Base-by-base conservation (phyloP, 1,284 basidiomycete genomes). In the Cystobasidiaceae sp. region DNA sequence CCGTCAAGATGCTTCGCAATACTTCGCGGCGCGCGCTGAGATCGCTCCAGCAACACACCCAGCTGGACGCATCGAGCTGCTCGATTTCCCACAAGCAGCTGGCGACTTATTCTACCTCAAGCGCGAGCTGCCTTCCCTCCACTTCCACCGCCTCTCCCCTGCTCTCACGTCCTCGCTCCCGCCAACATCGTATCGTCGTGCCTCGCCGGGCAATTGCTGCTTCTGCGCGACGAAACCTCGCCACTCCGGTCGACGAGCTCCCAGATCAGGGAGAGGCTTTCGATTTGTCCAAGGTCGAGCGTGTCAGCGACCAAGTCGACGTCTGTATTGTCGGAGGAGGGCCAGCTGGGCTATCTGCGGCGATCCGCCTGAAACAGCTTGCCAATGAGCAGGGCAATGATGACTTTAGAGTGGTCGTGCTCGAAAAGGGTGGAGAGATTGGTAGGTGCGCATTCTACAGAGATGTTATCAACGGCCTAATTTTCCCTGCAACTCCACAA, bases 301-400 rank as follows among this genome's bases (percentile, higher is more conserved):
- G 75, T 15, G 76, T 74, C n/a, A 70, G 73, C 32, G 75, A 77
- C 67, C 51, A 64, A 21, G 61, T 64, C 32, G 61, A 64, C 39
- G 93, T 97, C 34, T 93, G 93, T 77, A 97, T 98, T 73, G 93
- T 97, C 69, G 94, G 94, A 25, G 93, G 84, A 15, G 96, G 94
- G 0, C 94, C 94, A 2, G 93, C 94, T 0, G 94, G 96, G 33
- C 83, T 98, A 66, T 88, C 87, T 72, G 93, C 94, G n/a, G 96
- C 94, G 3, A 98, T 98, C 73, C 83, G 90, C 33, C 81, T 98
- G 65, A 97, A 96, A 80, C 93, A 98, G 79, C 84, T 97, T 45
- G 91, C 93, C 73, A 80, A 84, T 70, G 86, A 92, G 75, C 84
- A 82, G 52, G 81, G 81, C 32, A 68, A 69, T 28, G 84, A 85